Evolutionary conservation across 2,329 filamentous ascomycete genomes (phyloP).

Genomic region (Beauveria caledonica): DNA sequence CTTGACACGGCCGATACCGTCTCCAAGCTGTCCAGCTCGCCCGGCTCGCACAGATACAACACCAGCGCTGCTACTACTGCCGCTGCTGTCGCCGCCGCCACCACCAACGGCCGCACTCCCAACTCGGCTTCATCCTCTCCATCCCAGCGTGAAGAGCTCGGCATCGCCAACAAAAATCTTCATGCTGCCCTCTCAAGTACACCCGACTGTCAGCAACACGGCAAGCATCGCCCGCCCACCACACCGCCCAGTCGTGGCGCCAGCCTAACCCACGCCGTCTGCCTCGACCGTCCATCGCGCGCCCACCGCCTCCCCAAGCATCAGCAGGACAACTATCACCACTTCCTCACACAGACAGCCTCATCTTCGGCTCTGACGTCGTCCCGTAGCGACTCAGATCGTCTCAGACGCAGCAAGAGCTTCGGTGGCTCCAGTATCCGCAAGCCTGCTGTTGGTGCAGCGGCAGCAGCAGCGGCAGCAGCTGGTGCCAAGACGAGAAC

Average conservation of each 20-base stretch:
- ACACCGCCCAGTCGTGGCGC: conserved; percentile 5
- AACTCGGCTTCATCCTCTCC: not conserved
- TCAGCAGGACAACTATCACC: conserved; percentile 4
- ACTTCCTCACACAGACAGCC: not conserved
- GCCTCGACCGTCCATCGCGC: not conserved
- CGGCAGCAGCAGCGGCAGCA: not conserved
- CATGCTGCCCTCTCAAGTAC: not conserved
- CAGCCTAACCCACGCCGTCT: not conserved
- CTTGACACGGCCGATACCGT: conserved; percentile 47
- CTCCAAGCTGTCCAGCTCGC: conserved; percentile 43
- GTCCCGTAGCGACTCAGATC: not conserved
- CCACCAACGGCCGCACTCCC: conserved; percentile 44
- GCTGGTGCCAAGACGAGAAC: not conserved
- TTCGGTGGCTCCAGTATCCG: conserved; percentile 7
- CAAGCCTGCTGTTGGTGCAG: not conserved
- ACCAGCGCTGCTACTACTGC: conserved; percentile 51
- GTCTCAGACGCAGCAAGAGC: conserved; percentile 20
- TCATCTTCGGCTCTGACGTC: not conserved
- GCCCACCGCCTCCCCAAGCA: not conserved
- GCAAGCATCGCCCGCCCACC: not conserved
- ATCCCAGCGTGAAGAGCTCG: not conserved
- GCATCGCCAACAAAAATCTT: not conserved
- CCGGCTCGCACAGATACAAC: conserved; percentile 42
- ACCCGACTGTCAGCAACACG: not conserved
- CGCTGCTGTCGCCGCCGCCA: conserved; percentile 57